Conservation (phyloP, 257 asterid genomes). For the Agastache rugosa region DNA sequence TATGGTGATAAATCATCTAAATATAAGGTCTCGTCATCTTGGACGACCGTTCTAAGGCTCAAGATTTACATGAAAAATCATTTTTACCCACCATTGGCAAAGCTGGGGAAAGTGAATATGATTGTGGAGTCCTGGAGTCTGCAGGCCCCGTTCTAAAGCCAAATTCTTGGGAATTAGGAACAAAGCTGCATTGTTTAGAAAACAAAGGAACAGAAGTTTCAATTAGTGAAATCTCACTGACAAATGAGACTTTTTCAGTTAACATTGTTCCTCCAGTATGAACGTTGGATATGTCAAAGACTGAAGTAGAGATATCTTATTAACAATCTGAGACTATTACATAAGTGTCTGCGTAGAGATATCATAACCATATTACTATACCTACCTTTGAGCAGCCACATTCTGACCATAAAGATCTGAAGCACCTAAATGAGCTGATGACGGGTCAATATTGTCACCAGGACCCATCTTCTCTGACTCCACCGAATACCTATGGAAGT, state of each 20-base stretch:
- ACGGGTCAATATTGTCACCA: conserved; percentile 21
- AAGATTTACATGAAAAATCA: conserved; percentile 24
- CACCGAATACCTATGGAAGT: conserved; percentile 40
- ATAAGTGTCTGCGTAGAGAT: neutral
- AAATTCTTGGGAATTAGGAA: conserved; percentile 45
- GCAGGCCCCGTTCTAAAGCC: conserved; percentile 47
- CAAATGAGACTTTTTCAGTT: conserved; percentile 38
- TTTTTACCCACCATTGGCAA: conserved; percentile 48
- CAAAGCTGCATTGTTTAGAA: conserved; percentile 38
- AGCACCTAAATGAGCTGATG: conserved; percentile 41
- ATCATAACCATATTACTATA: conserved; percentile 16
- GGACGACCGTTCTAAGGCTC: conserved; percentile 23
- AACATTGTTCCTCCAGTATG: conserved; percentile 34
- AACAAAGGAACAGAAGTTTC: conserved; percentile 39
- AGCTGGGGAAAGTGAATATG: conserved; percentile 47
- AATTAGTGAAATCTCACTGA: conserved; percentile 34
- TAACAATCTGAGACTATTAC: conserved; percentile 11
- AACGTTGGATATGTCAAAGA: conserved; percentile 35
- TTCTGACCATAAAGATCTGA: conserved; percentile 37
- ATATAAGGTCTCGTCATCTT: conserved; percentile 2
- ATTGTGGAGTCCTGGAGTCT: conserved; percentile 45
- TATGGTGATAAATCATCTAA: conserved; percentile 1
- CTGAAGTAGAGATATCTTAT: too few species aligned
- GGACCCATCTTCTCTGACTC: conserved; percentile 45
- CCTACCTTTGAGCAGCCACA: conserved; percentile 46